Percentiles rank a stretch among this genome's conserved stretches.
Evolutionary conservation across 2,329 filamentous ascomycete genomes (phyloP).

Genomic region (Arthrobotrys sphaeroides): DNA sequence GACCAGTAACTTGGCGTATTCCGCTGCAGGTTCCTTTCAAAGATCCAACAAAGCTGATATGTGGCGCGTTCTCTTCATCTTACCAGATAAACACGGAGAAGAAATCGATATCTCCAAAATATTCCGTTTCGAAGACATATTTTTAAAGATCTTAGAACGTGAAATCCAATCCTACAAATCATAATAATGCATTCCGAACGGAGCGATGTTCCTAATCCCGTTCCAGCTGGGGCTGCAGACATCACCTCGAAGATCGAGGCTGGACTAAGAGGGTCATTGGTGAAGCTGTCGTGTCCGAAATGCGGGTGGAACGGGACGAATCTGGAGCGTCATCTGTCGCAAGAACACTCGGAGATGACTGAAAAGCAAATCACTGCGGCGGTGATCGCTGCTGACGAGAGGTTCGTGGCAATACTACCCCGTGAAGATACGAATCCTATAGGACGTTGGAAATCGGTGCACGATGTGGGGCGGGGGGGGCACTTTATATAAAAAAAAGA

Average conservation of each 20-base stretch:
- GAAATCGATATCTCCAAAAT: too few species aligned
- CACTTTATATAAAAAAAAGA: neutral
- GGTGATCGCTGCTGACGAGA: neutral
- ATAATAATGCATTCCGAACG: neutral
- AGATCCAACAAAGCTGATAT: too few species aligned
- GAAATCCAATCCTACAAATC: too few species aligned
- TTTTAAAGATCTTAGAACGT: neutral
- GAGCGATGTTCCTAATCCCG: neutral
- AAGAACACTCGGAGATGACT: conserved; percentile 14
- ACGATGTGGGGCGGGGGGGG: too few species aligned
- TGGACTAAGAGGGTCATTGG: conserved; percentile 2
- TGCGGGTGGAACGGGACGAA: conserved; percentile 23
- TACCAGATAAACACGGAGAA: too few species aligned
- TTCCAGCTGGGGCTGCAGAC: neutral
- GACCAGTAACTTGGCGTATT: too few species aligned
- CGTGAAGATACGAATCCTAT: too few species aligned
- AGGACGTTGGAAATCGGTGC: too few species aligned
- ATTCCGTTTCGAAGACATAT: too few species aligned
- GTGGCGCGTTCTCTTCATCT: too few species aligned
- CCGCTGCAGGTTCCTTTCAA: too few species aligned
- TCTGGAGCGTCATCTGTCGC: conserved; percentile 17
- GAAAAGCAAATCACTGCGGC: neutral
- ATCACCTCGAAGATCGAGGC: conserved; percentile 10
- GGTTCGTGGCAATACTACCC: conserved; percentile 11
- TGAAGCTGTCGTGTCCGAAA: conserved; percentile 2